phyloP scores from a whole-genome alignment of 768 basidiomycete species.

The Gloeophyllum trabeum region DNA sequence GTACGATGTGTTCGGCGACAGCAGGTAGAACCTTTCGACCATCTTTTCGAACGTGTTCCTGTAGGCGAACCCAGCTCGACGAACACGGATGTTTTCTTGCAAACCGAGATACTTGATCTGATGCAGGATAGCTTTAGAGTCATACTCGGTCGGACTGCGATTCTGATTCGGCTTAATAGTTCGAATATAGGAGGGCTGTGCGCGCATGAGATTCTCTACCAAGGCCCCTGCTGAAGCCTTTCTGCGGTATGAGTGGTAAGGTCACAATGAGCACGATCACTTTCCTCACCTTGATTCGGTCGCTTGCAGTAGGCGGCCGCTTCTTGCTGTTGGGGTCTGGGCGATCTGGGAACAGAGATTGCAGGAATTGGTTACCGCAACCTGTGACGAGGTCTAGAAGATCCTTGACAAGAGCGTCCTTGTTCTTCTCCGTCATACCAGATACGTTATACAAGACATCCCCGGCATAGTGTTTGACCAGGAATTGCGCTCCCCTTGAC shows the following conservation, averaged over 20 bases:
- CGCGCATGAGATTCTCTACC: constrained; percentile 95
- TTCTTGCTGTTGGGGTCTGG: constrained; percentile 97
- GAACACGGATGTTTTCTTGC: constrained; percentile 96
- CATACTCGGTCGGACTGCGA: constrained; percentile 84
- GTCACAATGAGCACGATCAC: not conserved
- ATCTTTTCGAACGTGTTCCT: constrained; percentile 98
- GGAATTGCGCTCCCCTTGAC: constrained; percentile 84
- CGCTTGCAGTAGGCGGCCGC: constrained; percentile 93
- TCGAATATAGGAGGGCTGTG: constrained; percentile 95
- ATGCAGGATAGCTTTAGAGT: constrained; percentile 89
- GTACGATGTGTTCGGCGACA: constrained; percentile 92
- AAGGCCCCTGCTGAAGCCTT: constrained; percentile 90
- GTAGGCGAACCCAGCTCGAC: constrained; percentile 96
- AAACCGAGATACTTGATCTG: constrained; percentile 99
- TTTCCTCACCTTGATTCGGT: constrained; percentile 79
- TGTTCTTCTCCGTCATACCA: constrained; percentile 99
- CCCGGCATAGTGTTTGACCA: constrained; percentile 95
- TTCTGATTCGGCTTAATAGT: constrained; percentile 99
- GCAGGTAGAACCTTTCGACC: constrained; percentile 94
- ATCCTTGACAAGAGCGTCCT: constrained; percentile 93
- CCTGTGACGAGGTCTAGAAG: constrained; percentile 78
- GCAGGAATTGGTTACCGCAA: constrained; percentile 79
- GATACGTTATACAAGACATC: constrained; percentile 97
- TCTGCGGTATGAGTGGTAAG: constrained; percentile 1
- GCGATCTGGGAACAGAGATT: constrained; percentile 83